Percentiles rank a stretch among this genome's conserved stretches.
Conservation (phyloP, 2,329 filamentous ascomycete genomes). For the Hawksworthiomyces lignivorus region DNA sequence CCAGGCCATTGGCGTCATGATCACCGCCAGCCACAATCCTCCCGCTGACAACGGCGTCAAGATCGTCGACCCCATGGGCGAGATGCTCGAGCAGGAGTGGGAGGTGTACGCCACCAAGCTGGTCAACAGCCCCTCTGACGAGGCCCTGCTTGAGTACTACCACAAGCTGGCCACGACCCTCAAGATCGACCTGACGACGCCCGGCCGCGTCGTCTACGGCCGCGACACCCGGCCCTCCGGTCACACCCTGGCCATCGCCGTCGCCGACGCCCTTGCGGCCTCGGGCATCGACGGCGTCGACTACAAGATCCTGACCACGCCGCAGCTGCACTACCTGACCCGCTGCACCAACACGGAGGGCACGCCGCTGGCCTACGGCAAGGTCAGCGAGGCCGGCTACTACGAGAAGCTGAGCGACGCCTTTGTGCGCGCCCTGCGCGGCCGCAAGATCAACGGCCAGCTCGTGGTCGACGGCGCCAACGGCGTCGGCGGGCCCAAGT, state of each 20-base stretch:
- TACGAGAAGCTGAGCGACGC: conserved; percentile 85
- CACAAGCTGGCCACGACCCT: conserved; percentile 65
- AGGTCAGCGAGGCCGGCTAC: conserved; percentile 84
- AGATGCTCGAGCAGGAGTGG: conserved; percentile 97
- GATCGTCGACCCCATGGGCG: conserved; percentile 93
- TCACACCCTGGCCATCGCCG: conserved; percentile 68
- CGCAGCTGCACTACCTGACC: conserved; percentile 95
- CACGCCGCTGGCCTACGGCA: conserved; percentile 79
- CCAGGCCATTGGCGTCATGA: conserved; percentile 93
- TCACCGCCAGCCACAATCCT: conserved; percentile 89
- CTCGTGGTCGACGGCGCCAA: conserved; percentile 94
- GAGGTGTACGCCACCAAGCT: conserved; percentile 81
- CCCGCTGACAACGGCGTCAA: conserved; percentile 88
- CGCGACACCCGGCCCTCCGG: conserved; percentile 92
- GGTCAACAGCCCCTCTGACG: conserved; percentile 73
- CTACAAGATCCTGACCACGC: conserved; percentile 87
- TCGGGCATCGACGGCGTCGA: conserved; percentile 69
- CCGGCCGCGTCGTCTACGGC: conserved; percentile 79
- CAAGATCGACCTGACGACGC: conserved; percentile 62
- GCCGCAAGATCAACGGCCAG: conserved; percentile 63
- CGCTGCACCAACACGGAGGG: conserved; percentile 90
- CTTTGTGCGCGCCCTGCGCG: conserved; percentile 75
- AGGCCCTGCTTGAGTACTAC: conserved; percentile 69
- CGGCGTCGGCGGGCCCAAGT: conserved; percentile 87
- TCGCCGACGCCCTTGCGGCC: conserved; percentile 72